phyloP scores from a whole-genome alignment of 2,329 filamentous ascomycete species.

The Aspergillus neoniger region DNA sequence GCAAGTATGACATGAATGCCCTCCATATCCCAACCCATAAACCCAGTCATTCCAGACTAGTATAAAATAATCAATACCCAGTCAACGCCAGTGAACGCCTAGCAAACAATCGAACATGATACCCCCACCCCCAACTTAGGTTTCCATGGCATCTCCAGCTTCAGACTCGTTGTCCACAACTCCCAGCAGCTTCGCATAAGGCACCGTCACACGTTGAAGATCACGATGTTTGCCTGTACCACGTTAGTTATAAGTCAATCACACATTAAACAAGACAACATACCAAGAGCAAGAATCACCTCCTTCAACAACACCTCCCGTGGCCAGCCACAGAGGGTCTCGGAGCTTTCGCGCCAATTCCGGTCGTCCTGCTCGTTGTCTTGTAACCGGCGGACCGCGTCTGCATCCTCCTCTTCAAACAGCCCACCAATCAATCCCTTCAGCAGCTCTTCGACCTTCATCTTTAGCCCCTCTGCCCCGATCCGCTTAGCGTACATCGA shows the following conservation, averaged over 20 bases:
- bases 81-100: slow-evolving; percentile 1
- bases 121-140: slow-evolving; percentile 17
- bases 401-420: slow-evolving; percentile 57
- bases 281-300: slow-evolving; percentile 90
- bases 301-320: slow-evolving; percentile 83
- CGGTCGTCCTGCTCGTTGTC: slow-evolving; percentile 44
- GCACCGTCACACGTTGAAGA: slow-evolving; percentile 88
- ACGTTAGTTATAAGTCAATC: slow-evolving; percentile 42
- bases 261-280: slow-evolving; percentile 31
- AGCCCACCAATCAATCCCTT: slow-evolving; percentile 76
- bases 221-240: slow-evolving; percentile 81
- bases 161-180: slow-evolving; percentile 43
- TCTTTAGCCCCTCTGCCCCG: slow-evolving; percentile 80
- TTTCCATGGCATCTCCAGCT: slow-evolving; percentile 40
- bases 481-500: slow-evolving; percentile 97
- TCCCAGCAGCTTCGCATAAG: slow-evolving; percentile 83
- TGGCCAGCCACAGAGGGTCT: slow-evolving; percentile 86
- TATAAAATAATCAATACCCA: background rate
- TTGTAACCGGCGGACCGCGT: slow-evolving; percentile 28
- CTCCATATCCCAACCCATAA: background rate
- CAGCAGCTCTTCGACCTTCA: slow-evolving; percentile 91
- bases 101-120: background rate
- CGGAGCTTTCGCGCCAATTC: slow-evolving; percentile 54
- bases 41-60: background rate
- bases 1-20: background rate